These are phyloP conservation scores for Barnettozyma salicaria DNA, from an alignment of 805 yeast genomes.

Conservation along the genomic window DNA sequence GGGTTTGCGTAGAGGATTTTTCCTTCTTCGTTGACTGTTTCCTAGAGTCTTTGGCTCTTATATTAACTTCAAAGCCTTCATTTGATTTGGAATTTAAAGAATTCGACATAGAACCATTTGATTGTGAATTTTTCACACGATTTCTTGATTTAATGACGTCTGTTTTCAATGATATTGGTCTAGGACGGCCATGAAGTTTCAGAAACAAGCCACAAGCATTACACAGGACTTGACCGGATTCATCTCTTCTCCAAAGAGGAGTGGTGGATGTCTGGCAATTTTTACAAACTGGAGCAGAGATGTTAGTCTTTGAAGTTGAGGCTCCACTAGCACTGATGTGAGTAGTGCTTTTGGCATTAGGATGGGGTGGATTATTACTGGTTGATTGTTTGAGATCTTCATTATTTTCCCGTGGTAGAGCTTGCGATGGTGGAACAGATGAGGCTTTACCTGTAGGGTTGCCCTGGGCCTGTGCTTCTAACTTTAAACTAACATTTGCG, in stretches of 20 bases:
- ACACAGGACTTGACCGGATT: constrained; percentile 82
- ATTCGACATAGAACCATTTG: constrained; percentile 7
- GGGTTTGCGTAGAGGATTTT: neutral
- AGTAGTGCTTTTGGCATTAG: constrained; percentile 57
- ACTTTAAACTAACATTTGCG: constrained; percentile 1
- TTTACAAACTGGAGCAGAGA: constrained; percentile 68
- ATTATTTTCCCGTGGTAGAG: neutral
- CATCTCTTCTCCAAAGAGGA: constrained; percentile 94
- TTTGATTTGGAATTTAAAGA: constrained; percentile 12
- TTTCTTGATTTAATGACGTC: constrained; percentile 90
- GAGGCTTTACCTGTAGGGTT: neutral
- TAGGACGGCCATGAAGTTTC: constrained; percentile 85
- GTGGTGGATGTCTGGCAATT: constrained; percentile 92
- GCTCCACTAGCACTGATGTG: constrained; percentile 51
- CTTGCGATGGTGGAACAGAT: neutral
- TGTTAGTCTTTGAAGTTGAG: constrained; percentile 58
- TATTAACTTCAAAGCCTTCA: constrained; percentile 20
- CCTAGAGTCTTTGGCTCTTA: constrained; percentile 18
- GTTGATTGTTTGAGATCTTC: neutral
- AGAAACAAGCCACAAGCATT: constrained; percentile 91
- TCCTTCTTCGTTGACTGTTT: constrained; percentile 8
- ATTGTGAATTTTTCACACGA: constrained; percentile 53
- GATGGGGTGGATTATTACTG: constrained; percentile 26
- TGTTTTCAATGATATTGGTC: constrained; percentile 87
- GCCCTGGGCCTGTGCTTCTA: too few relatives aligned